A percentile compares a stretch with the other conserved stretches of the same genome.
Conservation (phyloP, 192 early-diverging fungal genomes). For the Coemansia sp. region DNA sequence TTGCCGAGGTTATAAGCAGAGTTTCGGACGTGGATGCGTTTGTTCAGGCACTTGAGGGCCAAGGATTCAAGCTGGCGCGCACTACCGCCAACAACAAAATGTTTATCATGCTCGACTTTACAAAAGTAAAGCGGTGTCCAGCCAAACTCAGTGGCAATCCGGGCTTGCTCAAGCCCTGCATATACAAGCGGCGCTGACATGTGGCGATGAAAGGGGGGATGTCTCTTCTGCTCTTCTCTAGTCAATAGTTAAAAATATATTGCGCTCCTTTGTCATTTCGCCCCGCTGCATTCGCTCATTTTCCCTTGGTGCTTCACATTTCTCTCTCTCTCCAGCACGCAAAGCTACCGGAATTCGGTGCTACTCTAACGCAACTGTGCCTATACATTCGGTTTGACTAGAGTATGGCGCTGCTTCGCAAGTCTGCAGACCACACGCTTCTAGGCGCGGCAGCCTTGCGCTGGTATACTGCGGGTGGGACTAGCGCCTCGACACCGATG, state of each 20-base stretch:
- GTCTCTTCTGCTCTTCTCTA: background rate
- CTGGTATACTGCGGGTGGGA: background rate
- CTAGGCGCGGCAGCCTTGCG: background rate
- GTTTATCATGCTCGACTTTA: constrained; percentile 91
- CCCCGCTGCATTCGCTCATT: background rate
- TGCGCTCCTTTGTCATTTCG: background rate
- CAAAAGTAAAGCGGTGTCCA: constrained; percentile 54
- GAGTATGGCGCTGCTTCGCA: background rate
- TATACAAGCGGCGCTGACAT: constrained; percentile 61
- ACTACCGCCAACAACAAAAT: constrained; percentile 90
- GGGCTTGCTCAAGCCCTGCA: constrained; percentile 62
- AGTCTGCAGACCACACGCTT: background rate
- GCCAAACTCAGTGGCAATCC: constrained; percentile 26
- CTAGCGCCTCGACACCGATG: background rate
- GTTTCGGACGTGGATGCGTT: constrained; percentile 82
- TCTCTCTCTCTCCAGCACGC: background rate
- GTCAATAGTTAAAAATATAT: background rate
- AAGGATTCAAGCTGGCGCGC: constrained; percentile 78
- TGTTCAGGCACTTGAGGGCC: constrained; percentile 65
- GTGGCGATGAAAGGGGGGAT: background rate
- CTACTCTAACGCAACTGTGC: background rate
- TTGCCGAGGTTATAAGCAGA: constrained; percentile 94
- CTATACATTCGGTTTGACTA: background rate
- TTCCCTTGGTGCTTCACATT: background rate
- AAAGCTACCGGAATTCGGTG: no score